phyloP scores from a whole-genome alignment of 2,329 filamentous ascomycete species.

The Xylariaceae sp. region DNA sequence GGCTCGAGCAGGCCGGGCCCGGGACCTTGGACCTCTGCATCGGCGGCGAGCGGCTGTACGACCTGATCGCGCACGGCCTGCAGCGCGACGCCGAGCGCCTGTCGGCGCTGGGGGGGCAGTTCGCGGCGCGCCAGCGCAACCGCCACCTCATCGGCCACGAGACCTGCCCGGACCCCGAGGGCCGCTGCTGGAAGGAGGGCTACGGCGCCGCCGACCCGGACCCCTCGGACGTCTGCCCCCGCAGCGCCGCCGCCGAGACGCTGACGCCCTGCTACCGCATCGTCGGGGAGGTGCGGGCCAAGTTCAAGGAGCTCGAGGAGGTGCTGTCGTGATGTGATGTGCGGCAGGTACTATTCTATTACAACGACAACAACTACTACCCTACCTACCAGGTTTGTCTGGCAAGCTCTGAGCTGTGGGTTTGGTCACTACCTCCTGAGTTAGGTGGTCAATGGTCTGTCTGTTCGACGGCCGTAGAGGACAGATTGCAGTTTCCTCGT shows the following conservation, averaged over 20 bases:
- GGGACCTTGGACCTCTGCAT: neutral
- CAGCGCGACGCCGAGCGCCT: neutral
- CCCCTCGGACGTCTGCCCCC: slow-evolving; percentile 1
- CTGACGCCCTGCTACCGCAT: slow-evolving; percentile 1
- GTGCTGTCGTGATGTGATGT: slow-evolving; percentile 1
- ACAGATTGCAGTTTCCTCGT: too few relatives aligned
- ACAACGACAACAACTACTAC: neutral
- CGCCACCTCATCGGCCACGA: slow-evolving; percentile 1
- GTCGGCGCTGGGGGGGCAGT: neutral
- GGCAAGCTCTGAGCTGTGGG: too few relatives aligned
- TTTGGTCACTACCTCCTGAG: too few relatives aligned
- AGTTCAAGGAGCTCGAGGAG: neutral
- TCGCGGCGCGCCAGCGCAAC: neutral
- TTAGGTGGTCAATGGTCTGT: too few relatives aligned
- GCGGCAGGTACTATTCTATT: too few relatives aligned
- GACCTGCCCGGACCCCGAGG: neutral
- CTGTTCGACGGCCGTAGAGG: too few relatives aligned
- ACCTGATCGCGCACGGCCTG: neutral
- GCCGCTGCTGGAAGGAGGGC: neutral
- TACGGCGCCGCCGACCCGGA: neutral
- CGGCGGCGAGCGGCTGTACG: neutral
- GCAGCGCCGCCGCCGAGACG: neutral
- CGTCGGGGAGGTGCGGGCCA: neutral
- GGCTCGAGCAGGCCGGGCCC: neutral
- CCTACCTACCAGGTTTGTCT: too few relatives aligned